A percentile compares a stretch with the other conserved stretches of the same genome.
These are phyloP conservation scores for Amphibolis antarctica DNA, from an alignment of 106 monocot genomes.

Conservation along the genomic window DNA sequence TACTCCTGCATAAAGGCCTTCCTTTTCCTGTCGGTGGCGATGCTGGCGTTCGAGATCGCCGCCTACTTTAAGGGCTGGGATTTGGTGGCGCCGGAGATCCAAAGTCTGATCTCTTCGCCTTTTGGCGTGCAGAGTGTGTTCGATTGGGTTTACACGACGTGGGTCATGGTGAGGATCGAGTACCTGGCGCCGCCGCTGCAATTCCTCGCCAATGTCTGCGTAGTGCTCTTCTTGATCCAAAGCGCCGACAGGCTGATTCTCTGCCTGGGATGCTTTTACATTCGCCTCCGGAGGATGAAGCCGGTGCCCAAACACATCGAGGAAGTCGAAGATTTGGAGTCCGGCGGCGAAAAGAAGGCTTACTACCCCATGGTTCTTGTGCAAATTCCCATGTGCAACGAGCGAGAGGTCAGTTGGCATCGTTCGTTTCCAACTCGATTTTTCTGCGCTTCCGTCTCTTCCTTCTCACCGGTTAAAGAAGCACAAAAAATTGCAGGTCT, in stretches of 20 bases:
- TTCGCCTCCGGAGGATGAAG: constrained; percentile 53
- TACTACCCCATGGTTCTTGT: constrained; percentile 84
- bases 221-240: constrained; percentile 83
- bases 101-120: constrained; percentile 17
- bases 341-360: constrained; percentile 13
- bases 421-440: no score
- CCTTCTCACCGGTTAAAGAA: no score
- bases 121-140: constrained; percentile 33
- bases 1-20: constrained; percentile 54
- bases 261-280: constrained; percentile 86
- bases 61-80: constrained; percentile 46
- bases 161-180: constrained; percentile 45
- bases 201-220: constrained; percentile 66
- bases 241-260: constrained; percentile 70
- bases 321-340: constrained; percentile 24
- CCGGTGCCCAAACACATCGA: constrained; percentile 26
- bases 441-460: no score
- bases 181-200: constrained; percentile 80
- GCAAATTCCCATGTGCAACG: constrained; percentile 99
- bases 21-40: constrained; percentile 39
- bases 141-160: constrained; percentile 41
- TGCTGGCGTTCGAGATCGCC: constrained; percentile 53
- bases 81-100: constrained; percentile 14
- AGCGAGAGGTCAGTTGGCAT: constrained; percentile 51
- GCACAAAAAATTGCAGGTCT: constrained; percentile 40